Percentiles rank a stretch among this genome's conserved stretches.
Evolutionary conservation across 2,329 filamentous ascomycete species (phyloP).

Genomic region (Didymella glomerata): DNA sequence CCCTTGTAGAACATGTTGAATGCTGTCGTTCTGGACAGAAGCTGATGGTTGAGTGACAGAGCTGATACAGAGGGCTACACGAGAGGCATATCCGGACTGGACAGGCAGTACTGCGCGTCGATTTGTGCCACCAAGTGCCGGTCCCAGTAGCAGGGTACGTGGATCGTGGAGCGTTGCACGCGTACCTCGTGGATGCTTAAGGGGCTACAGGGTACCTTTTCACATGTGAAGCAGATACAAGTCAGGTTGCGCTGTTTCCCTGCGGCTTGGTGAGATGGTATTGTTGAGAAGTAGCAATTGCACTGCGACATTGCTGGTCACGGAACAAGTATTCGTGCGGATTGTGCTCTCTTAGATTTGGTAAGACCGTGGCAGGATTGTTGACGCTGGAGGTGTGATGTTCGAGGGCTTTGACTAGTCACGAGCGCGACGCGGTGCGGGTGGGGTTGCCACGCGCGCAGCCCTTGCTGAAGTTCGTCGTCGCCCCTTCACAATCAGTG

Average conservation of each 20-base stretch:
- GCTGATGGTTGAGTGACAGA: background rate
- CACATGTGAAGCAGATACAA: no score
- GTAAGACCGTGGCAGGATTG: background rate
- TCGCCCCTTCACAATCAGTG: background rate
- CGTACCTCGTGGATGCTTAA: no score
- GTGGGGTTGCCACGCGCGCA: background rate
- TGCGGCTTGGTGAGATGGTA: no score
- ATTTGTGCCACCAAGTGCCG: no score
- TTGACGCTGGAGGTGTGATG: background rate
- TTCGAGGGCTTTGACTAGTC: background rate
- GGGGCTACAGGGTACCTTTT: no score
- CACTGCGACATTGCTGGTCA: background rate
- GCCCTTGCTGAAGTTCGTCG: slow-evolving; percentile 1
- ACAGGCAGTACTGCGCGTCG: no score
- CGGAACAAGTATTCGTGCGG: background rate
- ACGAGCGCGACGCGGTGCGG: background rate
- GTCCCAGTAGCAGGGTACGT: no score
- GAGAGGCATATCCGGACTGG: background rate
- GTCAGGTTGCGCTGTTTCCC: no score
- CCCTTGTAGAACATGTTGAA: background rate
- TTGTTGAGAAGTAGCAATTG: no score
- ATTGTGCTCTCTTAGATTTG: background rate
- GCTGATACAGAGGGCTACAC: slow-evolving; percentile 1
- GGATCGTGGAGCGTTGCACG: no score
- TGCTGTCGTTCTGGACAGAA: background rate